Evolutionary conservation across 306 rosid genomes (phyloP).

Genomic region (Vachellia collinsii): DNA sequence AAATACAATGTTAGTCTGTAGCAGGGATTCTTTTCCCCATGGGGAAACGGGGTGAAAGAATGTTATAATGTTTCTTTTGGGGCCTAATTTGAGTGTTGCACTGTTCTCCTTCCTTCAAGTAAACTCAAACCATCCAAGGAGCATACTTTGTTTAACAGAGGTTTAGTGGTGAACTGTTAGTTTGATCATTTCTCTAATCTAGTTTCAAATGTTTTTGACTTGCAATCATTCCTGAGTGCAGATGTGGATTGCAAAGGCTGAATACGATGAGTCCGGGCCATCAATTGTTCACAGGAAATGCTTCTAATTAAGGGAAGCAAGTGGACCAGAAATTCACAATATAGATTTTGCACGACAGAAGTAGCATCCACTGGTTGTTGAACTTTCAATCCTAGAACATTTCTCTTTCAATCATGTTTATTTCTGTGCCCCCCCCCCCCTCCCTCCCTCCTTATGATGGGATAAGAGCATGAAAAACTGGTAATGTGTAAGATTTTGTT

Average conservation of each 20-base stretch:
- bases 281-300: slow-evolving; percentile 98
- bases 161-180: neutral
- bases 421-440: slow-evolving; percentile 47
- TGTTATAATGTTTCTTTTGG: neutral
- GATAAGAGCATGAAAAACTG: slow-evolving; percentile 62
- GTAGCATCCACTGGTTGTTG: slow-evolving; percentile 58
- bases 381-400: slow-evolving; percentile 39
- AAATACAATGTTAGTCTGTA: too few relatives aligned
- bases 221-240: slow-evolving; percentile 38
- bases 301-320: slow-evolving; percentile 62
- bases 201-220: slow-evolving; percentile 20
- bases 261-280: slow-evolving; percentile 95
- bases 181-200: neutral
- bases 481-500: slow-evolving; percentile 51
- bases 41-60: neutral
- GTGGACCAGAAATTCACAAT: slow-evolving; percentile 39
- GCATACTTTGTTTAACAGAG: neutral
- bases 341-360: slow-evolving; percentile 51
- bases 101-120: neutral
- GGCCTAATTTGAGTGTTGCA: neutral
- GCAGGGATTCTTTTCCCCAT: neutral
- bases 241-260: slow-evolving; percentile 99
- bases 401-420: slow-evolving; percentile 47
- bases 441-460: slow-evolving; percentile 51
- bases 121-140: neutral